Evolutionary conservation across 352 stramenopile genomes (phyloP), one percentile per base, ranked within the genome.

Genomic region (Phytophthora pisi): DNA sequence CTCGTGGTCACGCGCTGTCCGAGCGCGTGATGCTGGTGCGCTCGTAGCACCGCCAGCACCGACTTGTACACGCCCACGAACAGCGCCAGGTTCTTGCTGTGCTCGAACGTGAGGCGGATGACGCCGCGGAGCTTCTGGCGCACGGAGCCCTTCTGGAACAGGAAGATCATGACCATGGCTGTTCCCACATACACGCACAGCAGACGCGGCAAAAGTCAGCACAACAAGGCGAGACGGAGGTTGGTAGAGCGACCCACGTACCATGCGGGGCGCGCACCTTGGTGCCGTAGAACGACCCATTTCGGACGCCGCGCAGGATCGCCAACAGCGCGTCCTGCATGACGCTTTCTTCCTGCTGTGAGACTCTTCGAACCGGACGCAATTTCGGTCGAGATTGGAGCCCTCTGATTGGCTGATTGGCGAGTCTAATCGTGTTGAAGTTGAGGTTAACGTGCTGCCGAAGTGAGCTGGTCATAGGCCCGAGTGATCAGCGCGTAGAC

Each of bases 101-200:
- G 90, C 64, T 97, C 90, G 50, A 81, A 96, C 26, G 90, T 97
- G 20, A 96, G 76, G 11, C 70, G 72, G 56, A 96, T 75, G 30
- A 96, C 78, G 18, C 77, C 75, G 15, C 68, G 82, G 23, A 96
- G 68, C 67, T 96, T 93, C 50, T 95, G 64, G 9, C 83, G 82
- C 26, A 96, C n/a, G 13, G 84, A 85, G 6, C 88, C 87, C 47
- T 86, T 84, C 56, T 93, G 83, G 71, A 97, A 97, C 2, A 97
- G 79, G 55, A 96, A 90, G 64, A 94, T 90, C 90, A 97, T 97
- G 60, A 97, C 90, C 42, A 96, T 80, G 15, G 90, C 90, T 96
- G 55, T n/a, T 43, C 45, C 54, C 30, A 36, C 8, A 36, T 9
- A 11, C 8, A 36, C 0, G 10, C 30, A 36, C 43, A 59, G 47